Evolutionary conservation across 176 grass and related monocot species (phyloP).

Genomic region (Olyra latifolia): DNA sequence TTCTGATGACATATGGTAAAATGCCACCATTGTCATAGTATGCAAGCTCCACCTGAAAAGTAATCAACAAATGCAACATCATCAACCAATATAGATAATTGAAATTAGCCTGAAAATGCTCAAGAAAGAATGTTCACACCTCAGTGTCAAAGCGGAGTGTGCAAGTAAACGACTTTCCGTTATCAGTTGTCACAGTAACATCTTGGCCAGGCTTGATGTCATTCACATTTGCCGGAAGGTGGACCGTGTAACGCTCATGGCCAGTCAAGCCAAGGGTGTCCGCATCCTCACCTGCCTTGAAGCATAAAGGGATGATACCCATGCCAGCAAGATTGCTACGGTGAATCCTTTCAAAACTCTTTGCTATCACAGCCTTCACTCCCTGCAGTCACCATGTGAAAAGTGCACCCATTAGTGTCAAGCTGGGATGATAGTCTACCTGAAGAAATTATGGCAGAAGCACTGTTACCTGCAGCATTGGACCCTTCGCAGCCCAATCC

Average conservation of each 20-base stretch:
- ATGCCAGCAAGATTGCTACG: conserved; percentile 96
- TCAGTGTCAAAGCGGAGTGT: conserved; percentile 89
- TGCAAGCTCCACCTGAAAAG: conserved; percentile 81
- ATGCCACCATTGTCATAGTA: conserved; percentile 94
- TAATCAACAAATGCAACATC: neutral
- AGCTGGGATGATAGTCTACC: neutral
- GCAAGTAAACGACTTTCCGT: conserved; percentile 81
- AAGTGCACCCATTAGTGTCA: conserved; percentile 6
- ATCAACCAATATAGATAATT: neutral
- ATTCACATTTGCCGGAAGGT: conserved; percentile 68
- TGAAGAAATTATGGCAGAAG: conserved; percentile 2
- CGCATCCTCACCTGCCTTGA: conserved; percentile 84
- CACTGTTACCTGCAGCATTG: conserved; percentile 77
- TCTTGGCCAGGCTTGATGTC: conserved; percentile 91
- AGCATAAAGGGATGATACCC: conserved; percentile 93
- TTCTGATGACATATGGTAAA: conserved; percentile 82
- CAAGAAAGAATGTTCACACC: conserved; percentile 35
- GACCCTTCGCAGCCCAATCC: conserved; percentile 96
- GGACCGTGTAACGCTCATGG: conserved; percentile 76
- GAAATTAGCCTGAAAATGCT: neutral
- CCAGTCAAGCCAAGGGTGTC: conserved; percentile 86
- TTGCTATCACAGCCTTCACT: conserved; percentile 93
- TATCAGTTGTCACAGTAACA: conserved; percentile 75
- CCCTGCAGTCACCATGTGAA: conserved; percentile 62
- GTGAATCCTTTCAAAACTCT: conserved; percentile 98